These are phyloP conservation scores for Ganoderma meredithae DNA, from an alignment of 1,284 basidiomycete species.

Conservation along the genomic window DNA sequence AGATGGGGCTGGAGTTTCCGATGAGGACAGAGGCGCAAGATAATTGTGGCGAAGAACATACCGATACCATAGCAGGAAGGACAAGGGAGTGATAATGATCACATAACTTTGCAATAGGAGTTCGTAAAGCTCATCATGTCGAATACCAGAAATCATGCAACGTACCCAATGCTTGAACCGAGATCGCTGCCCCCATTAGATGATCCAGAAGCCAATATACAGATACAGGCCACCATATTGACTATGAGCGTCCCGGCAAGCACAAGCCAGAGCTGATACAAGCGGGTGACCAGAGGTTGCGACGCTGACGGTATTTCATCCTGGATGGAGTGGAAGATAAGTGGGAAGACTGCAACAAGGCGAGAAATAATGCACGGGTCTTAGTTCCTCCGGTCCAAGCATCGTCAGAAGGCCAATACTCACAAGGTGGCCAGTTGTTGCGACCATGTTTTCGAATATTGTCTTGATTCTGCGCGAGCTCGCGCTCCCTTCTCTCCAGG, in stretches of 20 bases:
- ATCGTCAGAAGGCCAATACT: constrained; percentile 31
- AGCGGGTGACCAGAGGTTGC: constrained; percentile 79
- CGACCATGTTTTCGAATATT: constrained; percentile 82
- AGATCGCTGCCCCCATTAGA: constrained; percentile 83
- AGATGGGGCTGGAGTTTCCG: constrained; percentile 76
- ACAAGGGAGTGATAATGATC: constrained; percentile 80
- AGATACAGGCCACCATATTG: constrained; percentile 93
- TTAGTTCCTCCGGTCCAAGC: not conserved
- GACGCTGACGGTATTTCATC: constrained; percentile 90
- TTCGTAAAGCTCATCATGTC: not conserved
- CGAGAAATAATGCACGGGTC: not conserved
- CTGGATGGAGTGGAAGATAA: constrained; percentile 92
- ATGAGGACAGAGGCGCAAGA: constrained; percentile 19
- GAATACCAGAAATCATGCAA: constrained; percentile 31
- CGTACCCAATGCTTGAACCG: constrained; percentile 80
- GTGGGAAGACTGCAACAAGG: constrained; percentile 77
- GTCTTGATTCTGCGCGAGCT: constrained; percentile 72
- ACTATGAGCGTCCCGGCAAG: constrained; percentile 81
- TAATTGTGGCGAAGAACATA: constrained; percentile 40
- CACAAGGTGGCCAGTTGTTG: constrained; percentile 93
- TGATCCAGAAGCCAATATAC: constrained; percentile 82
- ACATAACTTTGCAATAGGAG: constrained; percentile 69
- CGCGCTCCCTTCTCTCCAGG: constrained; percentile 78
- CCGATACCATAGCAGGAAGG: constrained; percentile 95
- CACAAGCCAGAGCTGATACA: constrained; percentile 91